These are phyloP conservation scores for Neurospora sp. DNA, from an alignment of 495 filamentous ascomycete species.

Conservation along the genomic window DNA sequence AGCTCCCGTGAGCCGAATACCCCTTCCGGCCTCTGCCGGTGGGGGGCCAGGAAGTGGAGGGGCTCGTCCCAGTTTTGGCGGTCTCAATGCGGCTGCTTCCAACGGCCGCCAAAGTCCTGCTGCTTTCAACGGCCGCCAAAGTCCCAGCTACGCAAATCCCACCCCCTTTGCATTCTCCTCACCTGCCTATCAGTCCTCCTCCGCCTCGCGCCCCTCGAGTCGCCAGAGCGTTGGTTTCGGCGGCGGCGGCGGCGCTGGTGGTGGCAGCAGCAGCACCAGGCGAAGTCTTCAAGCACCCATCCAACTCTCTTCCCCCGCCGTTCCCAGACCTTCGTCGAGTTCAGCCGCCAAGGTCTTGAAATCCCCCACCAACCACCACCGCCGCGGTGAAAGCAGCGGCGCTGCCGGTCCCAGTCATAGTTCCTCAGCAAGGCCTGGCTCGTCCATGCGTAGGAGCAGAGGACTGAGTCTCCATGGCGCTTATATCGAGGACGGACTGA, in stretches of 20 bases:
- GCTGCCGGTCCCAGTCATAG: conserved; percentile 17
- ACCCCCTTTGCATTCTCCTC: conserved; percentile 9
- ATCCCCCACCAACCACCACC: conserved; percentile 22
- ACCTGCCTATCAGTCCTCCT: conserved; percentile 12
- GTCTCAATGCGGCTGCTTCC: not conserved
- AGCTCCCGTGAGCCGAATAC: conserved; percentile 25
- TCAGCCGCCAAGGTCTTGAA: not conserved
- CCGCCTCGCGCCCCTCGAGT: conserved; percentile 17
- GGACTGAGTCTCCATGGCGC: not conserved
- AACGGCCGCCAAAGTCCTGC: not conserved
- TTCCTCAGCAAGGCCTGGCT: conserved; percentile 7
- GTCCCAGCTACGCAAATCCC: conserved; percentile 7
- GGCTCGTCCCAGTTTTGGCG: not conserved
- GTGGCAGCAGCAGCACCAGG: not conserved
- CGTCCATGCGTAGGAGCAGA: not conserved
- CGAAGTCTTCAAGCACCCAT: not conserved
- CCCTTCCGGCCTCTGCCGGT: conserved; percentile 15
- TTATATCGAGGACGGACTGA: conserved; percentile 15
- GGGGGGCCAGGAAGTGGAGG: not conserved
- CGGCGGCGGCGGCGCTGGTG: not conserved
- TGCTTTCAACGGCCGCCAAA: not conserved
- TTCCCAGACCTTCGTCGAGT: not conserved
- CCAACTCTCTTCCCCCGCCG: not conserved
- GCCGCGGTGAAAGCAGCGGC: conserved; percentile 23
- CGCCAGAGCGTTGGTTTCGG: conserved; percentile 11